Base-by-base conservation (phyloP, 805 yeast species). In the Starmerella floris region DNA sequence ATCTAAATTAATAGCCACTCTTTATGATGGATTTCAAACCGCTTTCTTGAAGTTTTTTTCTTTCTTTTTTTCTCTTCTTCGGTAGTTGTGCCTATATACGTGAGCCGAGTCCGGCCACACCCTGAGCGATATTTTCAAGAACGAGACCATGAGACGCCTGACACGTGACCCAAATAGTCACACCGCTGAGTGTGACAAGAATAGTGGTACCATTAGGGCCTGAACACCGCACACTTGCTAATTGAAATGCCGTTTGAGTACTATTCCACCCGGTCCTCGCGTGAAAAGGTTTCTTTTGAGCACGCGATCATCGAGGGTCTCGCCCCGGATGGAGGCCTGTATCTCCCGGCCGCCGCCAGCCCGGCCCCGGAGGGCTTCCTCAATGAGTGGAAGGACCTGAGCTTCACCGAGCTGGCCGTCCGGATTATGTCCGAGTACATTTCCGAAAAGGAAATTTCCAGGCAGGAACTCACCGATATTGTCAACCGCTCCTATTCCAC, bases 291-390 rank as follows among this genome's bases (percentile, higher is more conserved):
- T 15, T 49, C 62, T 13, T 64, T 64, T 43, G 69, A 65, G 47
- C 64, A 62, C 23, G 67, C 66, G 5, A 63, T 65, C 17, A 60
- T 65, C 19, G 59, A 68, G 64, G 99, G 99, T 40, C 70, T 91
- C 56, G 97, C 97, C 41, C 76, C 82, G 37, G 99, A 93, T 60
- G 98, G 98, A 52, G 99, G 99, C 32, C 73, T 91, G 32, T 91
- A 83, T 62, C 70, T 91, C 43, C 99, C 98, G 36, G 72, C 91
- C 15, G 67, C 60, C 37, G 82, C 87, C 53, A 95, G 97, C 44
- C 61, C 69, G 49, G 69, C 82, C 25, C 67, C 77, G 5, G 58
- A 66, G 11, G 72, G 72, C 45, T 72, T 80, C 49, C 62, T 79
- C 42, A 57, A 65, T 30, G 63, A 68, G 48, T 88, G 97, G 97